Evolutionary conservation across 1,284 basidiomycete genomes (phyloP), one percentile per base, ranked within the genome.

Genomic region (Rhizopogon hawkerae): DNA sequence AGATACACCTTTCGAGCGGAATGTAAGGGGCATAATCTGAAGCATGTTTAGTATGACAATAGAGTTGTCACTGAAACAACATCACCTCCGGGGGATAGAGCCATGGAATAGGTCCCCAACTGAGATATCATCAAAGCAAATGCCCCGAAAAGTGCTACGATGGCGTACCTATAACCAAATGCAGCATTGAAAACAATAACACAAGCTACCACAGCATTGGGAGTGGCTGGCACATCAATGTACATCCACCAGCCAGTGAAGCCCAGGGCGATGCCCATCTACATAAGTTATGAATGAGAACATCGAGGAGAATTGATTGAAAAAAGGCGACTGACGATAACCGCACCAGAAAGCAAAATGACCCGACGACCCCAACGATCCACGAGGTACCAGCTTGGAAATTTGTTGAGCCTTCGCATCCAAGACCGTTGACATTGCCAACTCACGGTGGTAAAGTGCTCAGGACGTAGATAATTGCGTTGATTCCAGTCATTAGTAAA

Each of bases 401-500:
- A 42, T 34, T 37, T 6, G 48, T 23, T 56, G 47, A 45, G 48
- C 18, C 21, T 34, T 45, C 35, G 29, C 37, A 21, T 31, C 42
- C 7, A 38, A 9, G 13, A 42, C 29, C 35, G 31, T 47, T 4
- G 24, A 11, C 18, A 33, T 4, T 7, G 29, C 18, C 23, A 11
- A 74, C 83, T 55, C 53, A 91, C 83, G 89, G 83, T 14, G 89
- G 89, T 41, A 93, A 69, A 2, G 91, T 91, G 58, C 85, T 87
- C 18, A 88, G 69, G 14, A 93, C 68, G 65, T 97, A 97, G 57
- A 93, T 89, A 51, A 93, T 70, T 6, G 86, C 81, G 61, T 97
- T 96, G 64, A 96, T 91, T 5, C 94, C 95, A 1, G 94, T 93
- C 95, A 98, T 98, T 16, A 98, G 76, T 55, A 98, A 83, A 3